Evolutionary conservation across 2,329 filamentous ascomycete genomes (phyloP), one percentile per base, ranked within the genome.

Genomic region (Colletotrichum sp.): DNA sequence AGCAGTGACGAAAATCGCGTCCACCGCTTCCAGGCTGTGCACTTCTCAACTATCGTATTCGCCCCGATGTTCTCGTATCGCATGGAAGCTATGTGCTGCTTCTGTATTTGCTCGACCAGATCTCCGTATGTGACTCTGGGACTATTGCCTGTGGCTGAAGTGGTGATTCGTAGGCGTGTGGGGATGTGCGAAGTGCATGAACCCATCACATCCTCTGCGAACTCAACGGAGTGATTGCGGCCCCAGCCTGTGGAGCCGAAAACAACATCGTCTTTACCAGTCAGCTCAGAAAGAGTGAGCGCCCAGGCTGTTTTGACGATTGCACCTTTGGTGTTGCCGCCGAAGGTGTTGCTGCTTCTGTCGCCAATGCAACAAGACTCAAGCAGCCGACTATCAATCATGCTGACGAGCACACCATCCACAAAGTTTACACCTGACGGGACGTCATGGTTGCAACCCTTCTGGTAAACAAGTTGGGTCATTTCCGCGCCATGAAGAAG

Each of bases 11-110:
- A 63, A n/a, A 63, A 69, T 1, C 71, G 64, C 30, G 65, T 62
- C 64, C 64, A 73, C 9, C 58, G 36, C 30, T 28, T 30, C 71
- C 65, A 72, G 6, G 69, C 21, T 4, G 90, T 91, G 79, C 89
- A 92, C 56, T 87, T 85, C 48, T 87, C 84, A 5, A 90, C 83
- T 13, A 92, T 86, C 12, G 88, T 85, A 5, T 86, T 81, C 65
- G 87, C 86, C 5, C 89, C 88, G 36, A 91, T 82, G 52, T 85
- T 87, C 78, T 91, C 90, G 76, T 87, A 87, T 1, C 87, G 86
- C 10, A 88, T 84, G 21, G 86, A 86, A 0, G 85, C 82, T 4
- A 86, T 81, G 34, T 88, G 86, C 71, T 92, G 89, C 1, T 83
- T 82, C 56, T 90, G 88, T 4, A 92, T 79, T 38, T 83, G 81